These are phyloP conservation scores for Prunus armeniaca DNA, from an alignment of 306 rosid species.

Conservation along the genomic window DNA sequence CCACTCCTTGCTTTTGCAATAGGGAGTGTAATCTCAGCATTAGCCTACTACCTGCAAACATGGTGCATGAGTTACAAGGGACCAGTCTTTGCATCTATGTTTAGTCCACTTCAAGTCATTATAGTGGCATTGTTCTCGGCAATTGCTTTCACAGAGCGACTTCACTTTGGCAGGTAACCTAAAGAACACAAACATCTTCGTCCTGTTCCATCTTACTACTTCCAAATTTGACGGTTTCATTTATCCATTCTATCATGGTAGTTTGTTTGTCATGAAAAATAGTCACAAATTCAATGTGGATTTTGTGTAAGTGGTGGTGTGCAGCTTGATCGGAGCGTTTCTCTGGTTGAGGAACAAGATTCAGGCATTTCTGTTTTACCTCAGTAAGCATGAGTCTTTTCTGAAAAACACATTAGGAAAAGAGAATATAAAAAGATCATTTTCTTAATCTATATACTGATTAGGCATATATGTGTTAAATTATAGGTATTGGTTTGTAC, in stretches of 20 bases:
- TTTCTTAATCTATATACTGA: too few relatives aligned
- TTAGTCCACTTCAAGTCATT: conserved; percentile 28
- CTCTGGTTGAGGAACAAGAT: too few relatives aligned
- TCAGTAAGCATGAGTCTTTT: too few relatives aligned
- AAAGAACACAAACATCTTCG: neutral
- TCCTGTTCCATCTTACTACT: neutral
- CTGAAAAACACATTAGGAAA: too few relatives aligned
- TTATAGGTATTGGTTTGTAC: too few relatives aligned
- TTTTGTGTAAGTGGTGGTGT: neutral
- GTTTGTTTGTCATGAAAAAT: neutral
- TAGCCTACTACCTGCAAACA: conserved; percentile 28
- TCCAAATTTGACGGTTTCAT: neutral
- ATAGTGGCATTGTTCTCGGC: conserved; percentile 28
- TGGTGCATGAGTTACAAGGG: conserved; percentile 41
- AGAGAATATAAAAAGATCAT: too few relatives aligned
- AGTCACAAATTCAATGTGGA: neutral
- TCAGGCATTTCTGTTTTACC: too few relatives aligned
- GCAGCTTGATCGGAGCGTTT: conserved; percentile 34
- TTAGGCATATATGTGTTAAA: too few relatives aligned
- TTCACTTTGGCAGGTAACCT: conserved; percentile 30
- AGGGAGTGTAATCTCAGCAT: conserved; percentile 35
- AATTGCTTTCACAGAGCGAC: conserved; percentile 32
- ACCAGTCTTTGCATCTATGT: conserved; percentile 41
- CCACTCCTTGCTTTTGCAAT: neutral
- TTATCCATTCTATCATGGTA: neutral